Conservation (phyloP, 2,329 filamentous ascomycete genomes). For the Arthrobotrys sphaeroides region DNA sequence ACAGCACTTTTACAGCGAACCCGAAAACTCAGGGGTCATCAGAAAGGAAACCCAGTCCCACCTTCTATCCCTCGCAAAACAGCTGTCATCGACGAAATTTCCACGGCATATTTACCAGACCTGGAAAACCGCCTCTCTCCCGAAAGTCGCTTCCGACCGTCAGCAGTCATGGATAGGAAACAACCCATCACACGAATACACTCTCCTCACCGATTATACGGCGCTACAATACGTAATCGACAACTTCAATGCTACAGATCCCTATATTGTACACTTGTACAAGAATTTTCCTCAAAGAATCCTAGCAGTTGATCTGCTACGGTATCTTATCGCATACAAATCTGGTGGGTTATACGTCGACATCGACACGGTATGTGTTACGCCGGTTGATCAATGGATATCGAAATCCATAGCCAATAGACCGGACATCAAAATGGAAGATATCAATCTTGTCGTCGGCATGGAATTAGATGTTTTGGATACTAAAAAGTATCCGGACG, state of each 20-base stretch:
- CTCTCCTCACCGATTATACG: not conserved
- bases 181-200: slow-evolving; percentile 17
- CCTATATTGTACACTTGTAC: slow-evolving; percentile 24
- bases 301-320: slow-evolving; percentile 21
- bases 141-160: not conserved
- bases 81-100: slow-evolving; percentile 16
- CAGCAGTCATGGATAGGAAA: slow-evolving; percentile 8
- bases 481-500: not conserved
- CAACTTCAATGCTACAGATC: slow-evolving; percentile 23
- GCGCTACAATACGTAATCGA: slow-evolving; percentile 15
- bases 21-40: not conserved
- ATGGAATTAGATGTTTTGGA: slow-evolving; percentile 25
- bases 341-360: slow-evolving; percentile 23
- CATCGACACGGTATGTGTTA: slow-evolving; percentile 11
- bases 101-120: slow-evolving; percentile 22
- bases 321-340: slow-evolving; percentile 21
- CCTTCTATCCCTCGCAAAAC: not conserved
- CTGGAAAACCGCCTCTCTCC: slow-evolving; percentile 12
- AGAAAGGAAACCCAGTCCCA: not conserved
- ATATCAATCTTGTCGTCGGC: slow-evolving; percentile 23
- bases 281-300: slow-evolving; percentile 21
- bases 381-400: slow-evolving; percentile 15
- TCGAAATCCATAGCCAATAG: not conserved
- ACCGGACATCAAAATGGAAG: slow-evolving; percentile 5
- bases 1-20: not conserved